phyloP scores from a whole-genome alignment of 169 alveolate genomes.

The Plasmodium chabaudi region DNA sequence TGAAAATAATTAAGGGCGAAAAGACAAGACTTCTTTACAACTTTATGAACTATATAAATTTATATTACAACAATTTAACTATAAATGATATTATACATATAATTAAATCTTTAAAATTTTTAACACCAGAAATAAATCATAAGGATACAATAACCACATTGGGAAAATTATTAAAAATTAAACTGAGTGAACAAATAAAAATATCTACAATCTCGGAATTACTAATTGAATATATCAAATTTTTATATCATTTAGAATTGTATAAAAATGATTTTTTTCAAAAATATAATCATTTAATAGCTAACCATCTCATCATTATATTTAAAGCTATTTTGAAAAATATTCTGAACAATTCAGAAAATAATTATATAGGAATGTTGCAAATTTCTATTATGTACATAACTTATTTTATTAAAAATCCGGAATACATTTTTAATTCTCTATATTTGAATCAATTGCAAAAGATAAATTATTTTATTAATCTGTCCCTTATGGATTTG shows the following conservation, averaged over 20 bases:
- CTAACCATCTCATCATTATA: neutral
- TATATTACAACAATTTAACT: constrained; percentile 4
- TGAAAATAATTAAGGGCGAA: constrained; percentile 7
- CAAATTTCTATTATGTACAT: constrained; percentile 47
- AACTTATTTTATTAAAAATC: constrained; percentile 23
- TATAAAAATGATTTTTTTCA: constrained; percentile 9
- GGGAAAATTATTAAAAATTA: neutral
- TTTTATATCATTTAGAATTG: constrained; percentile 46
- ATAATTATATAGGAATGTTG: constrained; percentile 61
- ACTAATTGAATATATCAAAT: constrained; percentile 41
- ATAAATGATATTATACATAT: constrained; percentile 27
- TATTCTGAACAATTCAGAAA: constrained; percentile 27
- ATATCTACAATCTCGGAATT: constrained; percentile 32
- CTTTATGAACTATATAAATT: constrained; percentile 3
- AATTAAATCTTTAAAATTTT: constrained; percentile 41
- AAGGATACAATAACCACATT: neutral
- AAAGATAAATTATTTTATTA: constrained; percentile 10
- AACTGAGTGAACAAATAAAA: neutral
- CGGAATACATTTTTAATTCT: constrained; percentile 12
- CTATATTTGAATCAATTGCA: constrained; percentile 13
- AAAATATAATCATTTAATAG: constrained; percentile 3
- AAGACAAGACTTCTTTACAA: constrained; percentile 11
- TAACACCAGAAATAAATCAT: neutral
- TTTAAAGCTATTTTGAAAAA: constrained; percentile 30
- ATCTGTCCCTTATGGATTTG: constrained; percentile 15